phyloP scores from a whole-genome alignment of 1,139 yeast species.

The Hansenula sp. region DNA sequence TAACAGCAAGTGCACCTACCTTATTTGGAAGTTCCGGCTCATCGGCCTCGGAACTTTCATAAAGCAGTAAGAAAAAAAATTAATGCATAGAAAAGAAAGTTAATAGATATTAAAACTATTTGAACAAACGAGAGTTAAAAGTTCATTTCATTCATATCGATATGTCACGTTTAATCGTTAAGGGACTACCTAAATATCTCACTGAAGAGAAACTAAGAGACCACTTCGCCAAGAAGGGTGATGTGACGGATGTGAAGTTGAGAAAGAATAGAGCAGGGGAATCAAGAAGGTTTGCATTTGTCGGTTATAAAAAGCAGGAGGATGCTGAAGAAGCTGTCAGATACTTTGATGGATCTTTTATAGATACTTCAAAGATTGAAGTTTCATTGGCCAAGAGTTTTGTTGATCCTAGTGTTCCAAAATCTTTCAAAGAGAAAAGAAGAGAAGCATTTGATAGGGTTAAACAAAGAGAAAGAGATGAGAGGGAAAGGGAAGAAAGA shows the following conservation, averaged over 20 bases:
- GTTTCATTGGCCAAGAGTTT: constrained; percentile 84
- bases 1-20: too few species aligned
- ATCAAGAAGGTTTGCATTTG: constrained; percentile 88
- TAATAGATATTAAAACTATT: not conserved
- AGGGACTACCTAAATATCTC: constrained; percentile 79
- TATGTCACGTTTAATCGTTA: constrained; percentile 95
- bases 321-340: constrained; percentile 80
- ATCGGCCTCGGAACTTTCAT: not conserved
- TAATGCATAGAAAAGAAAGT: not conserved
- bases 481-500: constrained; percentile 39
- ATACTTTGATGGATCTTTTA: constrained; percentile 72
- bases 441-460: constrained; percentile 52
- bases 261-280: constrained; percentile 80
- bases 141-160: not conserved
- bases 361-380: constrained; percentile 76
- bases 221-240: constrained; percentile 57
- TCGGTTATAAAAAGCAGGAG: constrained; percentile 69
- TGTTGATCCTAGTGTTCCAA: constrained; percentile 78
- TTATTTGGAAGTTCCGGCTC: constrained; percentile 1
- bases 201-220: constrained; percentile 71
- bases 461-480: constrained; percentile 49
- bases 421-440: constrained; percentile 62
- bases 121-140: not conserved
- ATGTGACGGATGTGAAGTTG: constrained; percentile 84
- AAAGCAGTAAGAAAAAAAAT: not conserved